phyloP scores from a whole-genome alignment of 2,329 filamentous ascomycete genomes.

The Epichloe glyceriae region DNA sequence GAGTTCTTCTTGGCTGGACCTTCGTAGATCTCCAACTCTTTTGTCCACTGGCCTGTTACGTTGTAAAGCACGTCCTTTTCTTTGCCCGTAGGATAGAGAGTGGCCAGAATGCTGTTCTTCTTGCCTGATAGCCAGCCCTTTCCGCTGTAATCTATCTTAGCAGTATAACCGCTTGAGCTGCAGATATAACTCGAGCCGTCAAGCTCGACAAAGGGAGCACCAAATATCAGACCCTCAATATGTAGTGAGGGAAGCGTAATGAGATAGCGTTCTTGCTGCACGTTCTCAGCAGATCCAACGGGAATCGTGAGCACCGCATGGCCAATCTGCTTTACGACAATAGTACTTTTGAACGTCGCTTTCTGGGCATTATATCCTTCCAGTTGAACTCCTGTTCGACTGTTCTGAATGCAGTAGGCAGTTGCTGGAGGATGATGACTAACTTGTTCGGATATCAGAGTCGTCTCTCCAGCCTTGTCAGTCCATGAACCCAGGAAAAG shows the following conservation, averaged over 20 bases:
- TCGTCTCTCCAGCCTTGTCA: conserved; percentile 67
- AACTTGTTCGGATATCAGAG: conserved; percentile 88
- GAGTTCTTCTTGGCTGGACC: conserved; percentile 40
- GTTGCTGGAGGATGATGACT: conserved; percentile 90
- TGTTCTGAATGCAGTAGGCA: conserved; percentile 84
- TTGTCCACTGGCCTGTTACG: conserved; percentile 84
- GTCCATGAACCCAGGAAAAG: conserved; percentile 88
- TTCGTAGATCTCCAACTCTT: conserved; percentile 65
- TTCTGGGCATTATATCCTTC: conserved; percentile 94
- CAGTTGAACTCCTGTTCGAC: conserved; percentile 64
- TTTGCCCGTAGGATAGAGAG: conserved; percentile 55
- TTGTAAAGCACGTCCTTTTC: conserved; percentile 69
- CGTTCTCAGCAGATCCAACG: conserved; percentile 16
- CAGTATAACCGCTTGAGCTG: conserved; percentile 73
- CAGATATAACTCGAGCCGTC: conserved; percentile 75
- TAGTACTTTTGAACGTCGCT: conserved; percentile 84
- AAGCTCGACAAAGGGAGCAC: conserved; percentile 80
- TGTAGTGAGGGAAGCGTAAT: conserved; percentile 86
- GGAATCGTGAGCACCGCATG: conserved; percentile 74
- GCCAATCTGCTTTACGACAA: conserved; percentile 89
- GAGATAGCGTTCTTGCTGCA: conserved; percentile 57
- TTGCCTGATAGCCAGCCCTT: conserved; percentile 92
- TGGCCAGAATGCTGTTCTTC: conserved; percentile 80
- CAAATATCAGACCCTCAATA: conserved; percentile 83
- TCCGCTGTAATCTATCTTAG: conserved; percentile 85